A percentile compares a stretch with the other conserved stretches of the same genome.
Conservation (phyloP, 768 basidiomycete species). For the Sistotremastrum suecicum region DNA sequence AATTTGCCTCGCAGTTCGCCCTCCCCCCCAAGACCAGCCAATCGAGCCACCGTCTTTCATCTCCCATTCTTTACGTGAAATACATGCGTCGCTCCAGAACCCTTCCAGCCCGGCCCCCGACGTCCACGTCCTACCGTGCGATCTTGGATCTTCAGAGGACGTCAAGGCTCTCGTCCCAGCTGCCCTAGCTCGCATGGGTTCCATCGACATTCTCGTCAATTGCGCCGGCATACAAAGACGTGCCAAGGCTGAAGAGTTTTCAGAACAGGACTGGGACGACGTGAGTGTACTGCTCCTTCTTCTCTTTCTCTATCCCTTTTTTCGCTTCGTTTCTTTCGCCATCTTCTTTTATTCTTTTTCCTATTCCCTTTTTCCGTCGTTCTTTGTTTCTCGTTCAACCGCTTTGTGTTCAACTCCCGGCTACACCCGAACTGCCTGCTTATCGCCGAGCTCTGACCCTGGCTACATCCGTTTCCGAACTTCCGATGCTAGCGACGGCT, state of each 20-base stretch:
- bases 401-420: no score
- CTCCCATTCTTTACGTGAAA: no score
- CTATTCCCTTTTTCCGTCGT: not conserved
- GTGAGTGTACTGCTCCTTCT: constrained; percentile 23
- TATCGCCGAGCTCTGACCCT: no score
- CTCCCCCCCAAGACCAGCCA: constrained; percentile 21
- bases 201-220: constrained; percentile 53
- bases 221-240: constrained; percentile 51
- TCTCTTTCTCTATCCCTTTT: constrained; percentile 4
- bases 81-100: constrained; percentile 8
- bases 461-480: no score
- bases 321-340: constrained; percentile 17
- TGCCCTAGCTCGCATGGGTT: constrained; percentile 34
- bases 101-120: constrained; percentile 19
- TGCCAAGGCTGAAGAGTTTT: constrained; percentile 48
- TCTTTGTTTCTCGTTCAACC: no score
- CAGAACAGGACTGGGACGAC: constrained; percentile 59
- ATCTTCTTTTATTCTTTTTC: not conserved
- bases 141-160: constrained; percentile 34
- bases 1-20: constrained; percentile 34
- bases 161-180: constrained; percentile 35
- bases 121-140: constrained; percentile 36
- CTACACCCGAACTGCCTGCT: no score
- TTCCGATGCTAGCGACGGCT: no score
- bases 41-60: constrained; percentile 8